Percentiles rank a stretch among this genome's conserved stretches.
Conservation (phyloP, 2,329 filamentous ascomycete genomes). For the Bipolaris cookei region DNA sequence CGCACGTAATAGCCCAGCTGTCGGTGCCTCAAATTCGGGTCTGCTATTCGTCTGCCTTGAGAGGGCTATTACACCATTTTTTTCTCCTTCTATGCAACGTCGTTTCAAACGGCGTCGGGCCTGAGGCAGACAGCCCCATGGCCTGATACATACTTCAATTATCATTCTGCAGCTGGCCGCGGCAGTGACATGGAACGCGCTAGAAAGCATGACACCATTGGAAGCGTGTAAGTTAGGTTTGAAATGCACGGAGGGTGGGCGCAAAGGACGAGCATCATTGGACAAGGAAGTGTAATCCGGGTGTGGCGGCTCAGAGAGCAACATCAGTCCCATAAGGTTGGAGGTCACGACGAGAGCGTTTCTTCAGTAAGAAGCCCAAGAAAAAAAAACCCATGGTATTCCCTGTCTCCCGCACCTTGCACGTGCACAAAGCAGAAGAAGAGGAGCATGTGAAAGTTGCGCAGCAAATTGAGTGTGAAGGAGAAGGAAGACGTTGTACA, state of each 20-base stretch:
- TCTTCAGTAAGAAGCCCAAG: background rate
- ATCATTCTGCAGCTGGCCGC: background rate
- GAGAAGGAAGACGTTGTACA: background rate
- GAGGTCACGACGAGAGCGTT: background rate
- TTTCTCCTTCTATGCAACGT: background rate
- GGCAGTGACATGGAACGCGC: background rate
- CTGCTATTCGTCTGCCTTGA: background rate
- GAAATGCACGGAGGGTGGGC: too few relatives aligned
- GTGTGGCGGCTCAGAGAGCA: background rate
- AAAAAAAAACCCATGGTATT: background rate
- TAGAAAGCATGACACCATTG: background rate
- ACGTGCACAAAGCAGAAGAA: background rate
- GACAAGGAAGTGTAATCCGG: background rate
- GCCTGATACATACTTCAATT: background rate
- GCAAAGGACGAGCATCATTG: background rate
- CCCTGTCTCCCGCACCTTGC: background rate
- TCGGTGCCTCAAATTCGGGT: background rate
- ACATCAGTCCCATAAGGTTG: background rate
- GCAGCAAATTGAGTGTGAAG: background rate
- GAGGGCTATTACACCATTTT: background rate
- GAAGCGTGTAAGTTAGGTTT: background rate
- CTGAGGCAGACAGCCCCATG: background rate
- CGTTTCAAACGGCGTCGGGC: background rate
- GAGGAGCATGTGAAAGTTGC: background rate
- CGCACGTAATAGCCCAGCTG: background rate